Conservation (phyloP, 148 eudicot genomes). For the Dysphania ambrosioides region DNA sequence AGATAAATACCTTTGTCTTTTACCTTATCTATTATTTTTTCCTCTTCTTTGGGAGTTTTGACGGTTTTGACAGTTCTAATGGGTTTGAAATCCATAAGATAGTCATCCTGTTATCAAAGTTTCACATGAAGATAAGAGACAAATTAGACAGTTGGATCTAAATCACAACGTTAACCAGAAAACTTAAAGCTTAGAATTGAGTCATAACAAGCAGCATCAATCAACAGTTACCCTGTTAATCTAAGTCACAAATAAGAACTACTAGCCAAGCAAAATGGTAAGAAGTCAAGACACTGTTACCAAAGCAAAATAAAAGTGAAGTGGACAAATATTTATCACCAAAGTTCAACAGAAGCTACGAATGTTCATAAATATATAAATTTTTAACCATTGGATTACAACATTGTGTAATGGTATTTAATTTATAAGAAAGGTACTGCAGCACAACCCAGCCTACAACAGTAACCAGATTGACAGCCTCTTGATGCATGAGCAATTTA, state of each 20-base stretch:
- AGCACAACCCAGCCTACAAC: neutral
- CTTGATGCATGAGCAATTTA: neutral
- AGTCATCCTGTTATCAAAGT: constrained; percentile 31
- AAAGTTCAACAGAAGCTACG: neutral
- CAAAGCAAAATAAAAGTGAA: neutral
- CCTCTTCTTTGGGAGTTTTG: constrained; percentile 26
- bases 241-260: neutral
- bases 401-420: neutral
- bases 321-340: neutral
- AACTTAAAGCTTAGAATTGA: neutral
- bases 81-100: constrained; percentile 12
- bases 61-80: constrained; percentile 8
- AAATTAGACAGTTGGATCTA: neutral
- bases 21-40: constrained; percentile 24
- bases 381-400: neutral
- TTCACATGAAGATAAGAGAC: neutral
- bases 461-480: neutral
- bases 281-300: neutral
- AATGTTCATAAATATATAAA: neutral
- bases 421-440: neutral
- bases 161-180: neutral
- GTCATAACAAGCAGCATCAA: neutral
- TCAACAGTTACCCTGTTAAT: neutral
- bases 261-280: neutral
- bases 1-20: constrained; percentile 57